Base-by-base conservation (phyloP, 208 protist genomes). In the Trypanosoma cruzi region DNA sequence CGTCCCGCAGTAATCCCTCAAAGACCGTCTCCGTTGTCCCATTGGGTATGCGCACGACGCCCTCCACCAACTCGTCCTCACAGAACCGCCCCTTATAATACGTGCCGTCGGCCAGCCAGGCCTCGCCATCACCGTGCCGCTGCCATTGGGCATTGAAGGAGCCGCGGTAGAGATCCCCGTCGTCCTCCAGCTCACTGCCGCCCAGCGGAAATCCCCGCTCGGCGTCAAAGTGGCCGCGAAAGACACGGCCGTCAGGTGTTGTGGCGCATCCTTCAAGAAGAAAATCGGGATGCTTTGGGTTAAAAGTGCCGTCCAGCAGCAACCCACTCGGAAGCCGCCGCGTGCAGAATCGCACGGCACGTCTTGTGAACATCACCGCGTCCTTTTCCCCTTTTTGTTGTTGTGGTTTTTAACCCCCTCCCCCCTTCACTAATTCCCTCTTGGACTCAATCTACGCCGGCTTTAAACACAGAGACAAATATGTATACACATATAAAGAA, bases 111-210 rank as follows among this genome's bases (percentile, higher is more conserved):
- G 86, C 80, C 20, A 96, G 80, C 88, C 89, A 95, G 28, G 91
- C 89, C 74, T 93, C 84, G 8, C 93, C 93, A 2, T 66, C 34
- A 18, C 93, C 93, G 26, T 96, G 80, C 14, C 93, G 89, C 80
- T 96, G 88, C 92, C 93, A 97, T 44, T 77, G 62, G 0, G 31
- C 34, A 69, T 97, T 96, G 72, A 94, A 97, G 16, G 64, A 79
- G 11, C 93, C 93, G n/a, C 74, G 61, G 72, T 97, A 97, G 6
- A 94, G 55, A 61, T 95, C 88, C 1, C 93, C 93, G 52, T 97
- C 93, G 42, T 97, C 93, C 64, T 95, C 87, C 22, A 97, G 80
- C 49, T 92, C 73, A 46, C 82, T 86, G 7, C 90, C 91, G 3
- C 71, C 42, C 4, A 95, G 79, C 0, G 90, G 92, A 68, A 84